Percentiles rank a stretch among this genome's conserved stretches.
Evolutionary conservation across 169 alveolate genomes (phyloP).

Genomic region (Plasmodium vinckei): DNA sequence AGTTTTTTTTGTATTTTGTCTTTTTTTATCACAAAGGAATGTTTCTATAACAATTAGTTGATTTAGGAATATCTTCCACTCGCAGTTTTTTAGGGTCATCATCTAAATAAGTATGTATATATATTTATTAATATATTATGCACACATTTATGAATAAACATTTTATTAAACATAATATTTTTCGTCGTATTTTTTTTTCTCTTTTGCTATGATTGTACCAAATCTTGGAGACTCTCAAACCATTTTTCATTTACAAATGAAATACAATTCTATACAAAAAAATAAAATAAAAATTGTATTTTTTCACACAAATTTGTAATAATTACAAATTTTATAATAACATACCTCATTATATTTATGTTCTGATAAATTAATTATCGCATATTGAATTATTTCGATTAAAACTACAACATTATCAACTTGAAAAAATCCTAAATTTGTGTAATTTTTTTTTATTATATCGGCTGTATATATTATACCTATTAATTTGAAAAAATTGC

Average conservation of each 20-base stretch:
- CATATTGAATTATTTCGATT: slow-evolving; percentile 61
- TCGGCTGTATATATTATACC: slow-evolving; percentile 44
- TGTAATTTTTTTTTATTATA: slow-evolving; percentile 41
- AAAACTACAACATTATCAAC: slow-evolving; percentile 59
- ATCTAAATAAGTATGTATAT: slow-evolving; percentile 3
- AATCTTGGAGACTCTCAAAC: slow-evolving; percentile 32
- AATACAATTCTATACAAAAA: slow-evolving; percentile 17
- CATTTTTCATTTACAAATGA: slow-evolving; percentile 42
- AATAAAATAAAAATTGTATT: not conserved
- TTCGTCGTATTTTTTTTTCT: not conserved
- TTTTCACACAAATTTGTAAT: not conserved
- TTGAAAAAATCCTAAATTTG: slow-evolving; percentile 41
- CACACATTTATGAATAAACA: not conserved
- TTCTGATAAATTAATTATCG: slow-evolving; percentile 48
- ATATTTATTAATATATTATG: not conserved
- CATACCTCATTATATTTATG: slow-evolving; percentile 45
- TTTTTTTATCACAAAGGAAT: slow-evolving; percentile 57
- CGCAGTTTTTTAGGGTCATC: slow-evolving; percentile 23
- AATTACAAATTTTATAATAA: not conserved
- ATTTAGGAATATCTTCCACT: slow-evolving; percentile 64
- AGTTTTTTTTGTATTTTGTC: slow-evolving; percentile 36
- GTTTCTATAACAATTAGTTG: slow-evolving; percentile 57
- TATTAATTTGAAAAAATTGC: slow-evolving; percentile 4
- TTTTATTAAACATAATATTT: slow-evolving; percentile 4
- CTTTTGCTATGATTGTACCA: slow-evolving; percentile 21